Base-by-base conservation (phyloP, 768 basidiomycete species). In the Russula dissimulans region DNA sequence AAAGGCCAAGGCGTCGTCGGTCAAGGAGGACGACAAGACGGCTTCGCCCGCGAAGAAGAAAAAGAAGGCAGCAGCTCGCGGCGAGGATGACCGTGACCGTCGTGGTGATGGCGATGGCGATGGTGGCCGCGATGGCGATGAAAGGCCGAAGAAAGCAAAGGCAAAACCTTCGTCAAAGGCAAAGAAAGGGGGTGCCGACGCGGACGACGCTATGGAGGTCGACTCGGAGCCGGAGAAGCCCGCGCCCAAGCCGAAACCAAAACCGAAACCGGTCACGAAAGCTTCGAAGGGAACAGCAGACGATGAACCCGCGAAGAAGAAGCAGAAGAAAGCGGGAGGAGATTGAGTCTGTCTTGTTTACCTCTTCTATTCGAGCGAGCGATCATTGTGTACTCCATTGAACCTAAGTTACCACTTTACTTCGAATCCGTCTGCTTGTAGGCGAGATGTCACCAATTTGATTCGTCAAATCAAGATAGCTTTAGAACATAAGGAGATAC, bases 261-360 rank as follows among this genome's bases (percentile, higher is more conserved):
- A 80, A 66, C 74, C 79, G 0, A 79, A 77, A 61, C 66, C 77
- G 11, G 73, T 72, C 59, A 65, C 73, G 5, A 79, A 83, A 69
- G 67, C 75, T 60, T 11, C 59, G 18, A 75, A 76, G 61, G 69
- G 69, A 3, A 10, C 34, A 10, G 76, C 71, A 12, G 76, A 75
- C 41, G 76, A 75, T 15, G 77, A 76, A 56, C 88, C 85, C 12
- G 83, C 79, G 3, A 88, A 85, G 75, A 91, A 91, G 76, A 91
- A 91, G 72, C 71, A 73, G 59, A 91, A 88, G 75, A 85, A 78
- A 38, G 67, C 77, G 22, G 22, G 2, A 5, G 69, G 72, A 22
- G 81, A 75, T 66, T 72, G 65, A 67, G 14, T 49, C 32, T 54
- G 18, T 32, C 52, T 36, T 54, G 9, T 18, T 42, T 18, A 12